Percentiles rank a stretch among this genome's conserved stretches.
Conservation (phyloP, 2,329 filamentous ascomycete species). For the Tolypocladium capitatum region DNA sequence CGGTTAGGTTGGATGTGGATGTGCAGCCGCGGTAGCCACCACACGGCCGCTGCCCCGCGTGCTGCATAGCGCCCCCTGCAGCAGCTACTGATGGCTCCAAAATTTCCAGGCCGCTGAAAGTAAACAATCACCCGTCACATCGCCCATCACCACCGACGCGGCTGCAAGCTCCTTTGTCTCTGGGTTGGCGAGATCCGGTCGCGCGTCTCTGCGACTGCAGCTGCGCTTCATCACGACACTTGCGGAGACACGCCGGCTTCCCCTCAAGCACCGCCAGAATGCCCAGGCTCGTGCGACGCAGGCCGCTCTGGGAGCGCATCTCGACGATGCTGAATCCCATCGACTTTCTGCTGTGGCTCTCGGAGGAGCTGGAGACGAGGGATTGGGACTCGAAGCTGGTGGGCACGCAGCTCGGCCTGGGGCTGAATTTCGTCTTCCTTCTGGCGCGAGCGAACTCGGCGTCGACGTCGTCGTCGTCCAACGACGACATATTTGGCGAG, state of each 20-base stretch:
- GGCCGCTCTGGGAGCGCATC: conserved; percentile 69
- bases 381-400: conserved; percentile 79
- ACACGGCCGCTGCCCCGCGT: neutral
- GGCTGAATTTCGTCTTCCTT: conserved; percentile 66
- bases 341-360: conserved; percentile 82
- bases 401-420: conserved; percentile 62
- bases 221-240: neutral
- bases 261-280: conserved; percentile 22
- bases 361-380: conserved; percentile 81
- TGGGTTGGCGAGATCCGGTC: neutral
- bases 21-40: neutral
- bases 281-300: conserved; percentile 71
- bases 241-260: neutral
- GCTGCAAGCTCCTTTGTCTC: neutral
- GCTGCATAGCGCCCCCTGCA: neutral
- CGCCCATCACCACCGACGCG: neutral
- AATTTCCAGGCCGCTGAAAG: neutral
- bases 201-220: neutral
- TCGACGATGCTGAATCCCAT: conserved; percentile 69
- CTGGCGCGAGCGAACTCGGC: conserved; percentile 69
- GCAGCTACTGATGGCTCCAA: too few species aligned
- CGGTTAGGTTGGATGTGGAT: neutral
- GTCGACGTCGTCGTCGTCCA: conserved; percentile 31
- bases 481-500: conserved; percentile 79
- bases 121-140: neutral